phyloP scores from a whole-genome alignment of 2,329 filamentous ascomycete species.

The Colletotrichum melonis region DNA sequence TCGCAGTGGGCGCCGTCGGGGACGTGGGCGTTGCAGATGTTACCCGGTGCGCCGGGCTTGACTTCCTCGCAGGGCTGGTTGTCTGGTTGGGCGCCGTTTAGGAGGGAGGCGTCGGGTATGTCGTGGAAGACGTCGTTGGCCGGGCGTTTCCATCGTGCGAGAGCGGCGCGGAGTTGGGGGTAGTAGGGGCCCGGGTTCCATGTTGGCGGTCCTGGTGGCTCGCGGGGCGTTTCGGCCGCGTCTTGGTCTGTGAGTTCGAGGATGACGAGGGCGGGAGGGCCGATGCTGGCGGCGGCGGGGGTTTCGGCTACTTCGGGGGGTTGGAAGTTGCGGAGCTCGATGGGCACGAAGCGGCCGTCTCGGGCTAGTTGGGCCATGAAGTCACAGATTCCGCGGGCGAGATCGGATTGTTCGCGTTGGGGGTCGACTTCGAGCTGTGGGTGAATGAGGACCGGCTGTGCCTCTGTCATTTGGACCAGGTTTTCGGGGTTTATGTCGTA shows the following conservation, averaged over 20 bases:
- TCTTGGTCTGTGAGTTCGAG: not conserved
- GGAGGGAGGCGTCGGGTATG: constrained; percentile 28
- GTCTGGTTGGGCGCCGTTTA: not conserved
- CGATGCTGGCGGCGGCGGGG: constrained; percentile 1
- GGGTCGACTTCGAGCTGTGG: not conserved
- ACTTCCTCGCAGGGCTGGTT: constrained; percentile 19
- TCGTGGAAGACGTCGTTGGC: constrained; percentile 28
- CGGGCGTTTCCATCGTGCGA: constrained; percentile 29
- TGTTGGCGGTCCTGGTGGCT: not conserved
- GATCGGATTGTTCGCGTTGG: not conserved
- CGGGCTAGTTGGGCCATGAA: constrained; percentile 1
- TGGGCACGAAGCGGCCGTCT: constrained; percentile 26
- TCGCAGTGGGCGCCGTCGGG: constrained; percentile 35
- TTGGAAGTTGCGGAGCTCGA: constrained; percentile 21
- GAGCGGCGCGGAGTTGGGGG: not conserved
- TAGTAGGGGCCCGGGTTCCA: constrained; percentile 1
- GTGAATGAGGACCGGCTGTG: not conserved
- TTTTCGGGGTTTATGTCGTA: not conserved
- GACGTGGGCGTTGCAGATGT: not conserved
- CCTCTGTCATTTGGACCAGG: not conserved
- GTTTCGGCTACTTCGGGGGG: constrained; percentile 4
- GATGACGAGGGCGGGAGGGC: constrained; percentile 1
- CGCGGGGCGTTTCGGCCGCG: not conserved
- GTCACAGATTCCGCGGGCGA: not conserved
- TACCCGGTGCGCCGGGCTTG: not conserved